Evolutionary conservation across 345 rosid genomes (phyloP).

Genomic region (Eucalyptus pauciflora): DNA sequence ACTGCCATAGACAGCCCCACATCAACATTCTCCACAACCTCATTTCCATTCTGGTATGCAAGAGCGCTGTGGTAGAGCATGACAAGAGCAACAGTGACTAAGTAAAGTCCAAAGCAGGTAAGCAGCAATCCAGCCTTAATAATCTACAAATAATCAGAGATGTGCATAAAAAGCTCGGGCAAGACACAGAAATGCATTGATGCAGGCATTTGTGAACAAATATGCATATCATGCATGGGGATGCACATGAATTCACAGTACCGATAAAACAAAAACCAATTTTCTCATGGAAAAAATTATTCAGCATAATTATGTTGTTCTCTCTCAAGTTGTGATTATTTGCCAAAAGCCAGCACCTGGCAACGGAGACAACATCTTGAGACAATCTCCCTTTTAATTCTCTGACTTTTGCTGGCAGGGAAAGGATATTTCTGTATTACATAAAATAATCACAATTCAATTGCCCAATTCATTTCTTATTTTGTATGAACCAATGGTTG

Average conservation of each 20-base stretch:
- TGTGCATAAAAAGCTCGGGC: neutral
- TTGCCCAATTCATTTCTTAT: neutral
- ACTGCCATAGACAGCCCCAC: neutral
- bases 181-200: neutral
- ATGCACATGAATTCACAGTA: neutral
- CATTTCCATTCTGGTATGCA: constrained; percentile 17
- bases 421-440: neutral
- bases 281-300: neutral
- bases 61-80: constrained; percentile 15
- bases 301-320: neutral
- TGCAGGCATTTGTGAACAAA: neutral
- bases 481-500: neutral
- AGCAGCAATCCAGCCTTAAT: neutral
- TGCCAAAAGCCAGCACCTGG: neutral
- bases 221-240: neutral
- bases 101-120: neutral
- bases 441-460: neutral
- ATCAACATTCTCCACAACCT: constrained; percentile 20
- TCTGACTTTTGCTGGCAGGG: neutral
- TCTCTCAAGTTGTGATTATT: neutral
- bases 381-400: neutral
- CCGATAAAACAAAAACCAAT: neutral
- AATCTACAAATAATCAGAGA: neutral
- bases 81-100: neutral
- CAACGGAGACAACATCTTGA: neutral